Base-by-base conservation (phyloP, 352 stramenopile species). In the Peronospora farinosa region DNA sequence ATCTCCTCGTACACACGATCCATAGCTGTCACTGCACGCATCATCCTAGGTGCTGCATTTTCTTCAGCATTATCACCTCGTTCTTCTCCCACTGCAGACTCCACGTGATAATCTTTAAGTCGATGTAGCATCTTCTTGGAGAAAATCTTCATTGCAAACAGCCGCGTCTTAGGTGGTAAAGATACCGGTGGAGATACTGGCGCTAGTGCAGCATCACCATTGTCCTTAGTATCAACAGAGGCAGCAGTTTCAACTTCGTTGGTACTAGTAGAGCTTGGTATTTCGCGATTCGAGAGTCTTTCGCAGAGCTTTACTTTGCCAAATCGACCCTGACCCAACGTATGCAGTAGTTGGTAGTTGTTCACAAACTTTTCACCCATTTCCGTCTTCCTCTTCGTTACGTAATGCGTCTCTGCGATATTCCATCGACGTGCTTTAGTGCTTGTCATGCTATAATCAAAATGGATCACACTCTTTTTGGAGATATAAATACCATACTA, bases 291-390 rank as follows among this genome's bases (percentile, higher is more conserved):
- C 25, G 40, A 13, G 38, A 87, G 66, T 7, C 81, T 78, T 58
- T 91, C 75, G 41, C 76, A 86, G 33, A 86, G 74, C 62, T 92
- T 92, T 36, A 94, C 84, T 60, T 91, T 94, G 61, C 72, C 81
- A 47, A 94, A 94, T 46, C 76, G 72, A 16, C 84, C 84, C 13
- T 86, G 72, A 4, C 84, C 84, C 51, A 94, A 52, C 40, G 63
- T 84, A 25, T 80, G 69, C 56, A 80, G 51, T 42, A 91, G 37
- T 32, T 65, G 63, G 59, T 94, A 94, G 65, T 91, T 91, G 57
- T 94, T 92, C 27, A 94, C 67, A 40, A 71, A 52, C 67, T 88
- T 86, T 44, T 51, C 47, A 12, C 76, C 78, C 25, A 63, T 60
- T 21, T 42, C 47, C 2, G 61, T 64, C 67, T 86, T 86, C 51